Base-by-base conservation (phyloP, 2,329 filamentous ascomycete species). In the Ciborinia camelliae region DNA sequence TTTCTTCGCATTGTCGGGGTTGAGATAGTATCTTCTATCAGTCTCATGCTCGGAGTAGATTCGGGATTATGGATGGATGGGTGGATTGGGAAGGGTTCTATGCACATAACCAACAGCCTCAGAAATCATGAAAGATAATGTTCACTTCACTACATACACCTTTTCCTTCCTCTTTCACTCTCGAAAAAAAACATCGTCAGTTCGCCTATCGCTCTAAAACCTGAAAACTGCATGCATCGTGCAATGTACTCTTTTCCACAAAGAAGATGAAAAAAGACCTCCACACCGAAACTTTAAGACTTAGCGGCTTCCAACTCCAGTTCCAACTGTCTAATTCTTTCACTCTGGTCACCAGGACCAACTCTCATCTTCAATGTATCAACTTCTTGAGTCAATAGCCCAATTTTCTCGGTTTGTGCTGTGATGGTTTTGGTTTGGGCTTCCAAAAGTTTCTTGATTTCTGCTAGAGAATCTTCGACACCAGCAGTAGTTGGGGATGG, bases 331-430 rank as follows among this genome's bases (percentile, higher is more conserved):
- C 86, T 81, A 77, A 89, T 86, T 75, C 81, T 88, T 80, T 89
- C 86, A 73, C 88, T 86, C 71, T 84, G 81, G n/a, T 68, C 70
- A 35, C 78, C 75, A 26, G 76, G 77, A n/a, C 84, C 85, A 66
- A 93, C 82, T 76, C 87, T 90, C 77, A 86, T 86, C 84, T 96
- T 96, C 71, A 97, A 81, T 20, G 84, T 83, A 74, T 95, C 91
- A 18, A 96, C 88, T 76, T 96, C 91, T 37, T 80, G 77, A 3
- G 90, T 85, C 55, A 96, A 79, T 35, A 82, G 81, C 58, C 82
- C 82, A 71, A 96, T 92, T 76, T 92, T 88, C 73, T 90, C 84
- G 58, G 85, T 90, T 78, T 97, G 90, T n/a, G 85, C 81, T 67
- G 81, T 86, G 74, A 97, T 90, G 69, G 92, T 86, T 79, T 85